Conservation (phyloP, 208 protist species). For the Trichomonas tenax region DNA sequence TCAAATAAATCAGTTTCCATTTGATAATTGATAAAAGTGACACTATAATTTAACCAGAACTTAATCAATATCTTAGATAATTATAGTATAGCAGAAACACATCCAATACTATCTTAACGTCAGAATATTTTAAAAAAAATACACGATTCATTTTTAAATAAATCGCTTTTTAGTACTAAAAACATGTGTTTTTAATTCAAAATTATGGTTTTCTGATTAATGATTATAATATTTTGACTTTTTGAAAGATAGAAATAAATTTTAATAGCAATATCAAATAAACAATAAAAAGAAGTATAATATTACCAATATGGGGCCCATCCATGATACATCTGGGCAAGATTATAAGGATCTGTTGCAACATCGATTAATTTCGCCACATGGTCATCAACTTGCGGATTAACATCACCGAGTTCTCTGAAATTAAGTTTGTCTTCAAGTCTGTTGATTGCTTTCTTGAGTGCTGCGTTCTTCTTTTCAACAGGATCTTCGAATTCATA, state of each 20-base stretch:
- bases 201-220: too few relatives aligned
- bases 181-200: too few relatives aligned
- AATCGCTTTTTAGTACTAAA: too few relatives aligned
- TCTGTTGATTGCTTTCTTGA: not conserved
- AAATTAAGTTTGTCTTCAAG: not conserved
- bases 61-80: too few relatives aligned
- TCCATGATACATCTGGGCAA: conserved; percentile 6
- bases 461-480: not conserved
- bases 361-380: not conserved
- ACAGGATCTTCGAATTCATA: not conserved
- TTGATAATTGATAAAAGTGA: too few relatives aligned
- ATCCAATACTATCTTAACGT: too few relatives aligned
- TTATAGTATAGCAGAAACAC: too few relatives aligned
- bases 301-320: conserved; percentile 8
- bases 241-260: not conserved
- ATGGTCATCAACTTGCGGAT: not conserved
- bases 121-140: too few relatives aligned
- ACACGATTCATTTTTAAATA: too few relatives aligned
- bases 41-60: too few relatives aligned
- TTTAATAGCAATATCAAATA: not conserved
- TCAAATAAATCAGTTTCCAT: too few relatives aligned
- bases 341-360: not conserved
- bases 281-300: not conserved
- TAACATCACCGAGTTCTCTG: not conserved
- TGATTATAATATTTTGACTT: too few relatives aligned